Conservation (phyloP, 2,329 filamentous ascomycete genomes). For the Capronia coronata region DNA sequence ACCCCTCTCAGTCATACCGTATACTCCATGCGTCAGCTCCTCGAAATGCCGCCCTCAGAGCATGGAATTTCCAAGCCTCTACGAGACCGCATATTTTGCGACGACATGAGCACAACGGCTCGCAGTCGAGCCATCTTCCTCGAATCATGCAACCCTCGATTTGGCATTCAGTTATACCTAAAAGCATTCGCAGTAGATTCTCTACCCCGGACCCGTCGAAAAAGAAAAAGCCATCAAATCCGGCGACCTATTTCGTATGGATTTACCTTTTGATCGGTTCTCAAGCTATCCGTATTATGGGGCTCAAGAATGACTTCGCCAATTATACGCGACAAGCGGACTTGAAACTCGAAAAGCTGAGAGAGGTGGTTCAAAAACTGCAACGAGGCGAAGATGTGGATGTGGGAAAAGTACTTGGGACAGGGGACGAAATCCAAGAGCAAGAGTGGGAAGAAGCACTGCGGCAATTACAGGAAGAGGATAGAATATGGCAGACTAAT, state of each 20-base stretch:
- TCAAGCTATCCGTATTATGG: constrained; percentile 89
- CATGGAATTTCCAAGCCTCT: background rate
- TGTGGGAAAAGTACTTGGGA: constrained; percentile 74
- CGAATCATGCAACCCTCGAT: constrained; percentile 53
- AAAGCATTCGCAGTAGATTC: constrained; percentile 41
- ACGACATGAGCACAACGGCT: constrained; percentile 8
- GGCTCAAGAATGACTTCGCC: constrained; percentile 66
- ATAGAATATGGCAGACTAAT: constrained; percentile 26
- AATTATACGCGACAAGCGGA: constrained; percentile 70
- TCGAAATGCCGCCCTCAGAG: background rate
- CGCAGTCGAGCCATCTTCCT: constrained; percentile 21
- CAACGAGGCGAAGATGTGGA: constrained; percentile 60
- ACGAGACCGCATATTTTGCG: constrained; percentile 1
- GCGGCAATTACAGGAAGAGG: constrained; percentile 25
- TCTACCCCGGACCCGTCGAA: constrained; percentile 38
- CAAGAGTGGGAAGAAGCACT: constrained; percentile 70
- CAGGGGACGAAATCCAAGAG: constrained; percentile 68
- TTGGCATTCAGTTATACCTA: constrained; percentile 65
- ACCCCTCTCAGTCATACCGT: background rate
- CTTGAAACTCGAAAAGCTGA: constrained; percentile 66
- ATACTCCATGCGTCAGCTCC: background rate
- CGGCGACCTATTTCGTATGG: constrained; percentile 72
- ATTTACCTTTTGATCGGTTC: constrained; percentile 86
- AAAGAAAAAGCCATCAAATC: constrained; percentile 61
- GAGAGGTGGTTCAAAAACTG: constrained; percentile 52